Evolutionary conservation across 2,329 filamentous ascomycete genomes (phyloP), one percentile per base, ranked within the genome.

Genomic region (Spiromastix sp.): DNA sequence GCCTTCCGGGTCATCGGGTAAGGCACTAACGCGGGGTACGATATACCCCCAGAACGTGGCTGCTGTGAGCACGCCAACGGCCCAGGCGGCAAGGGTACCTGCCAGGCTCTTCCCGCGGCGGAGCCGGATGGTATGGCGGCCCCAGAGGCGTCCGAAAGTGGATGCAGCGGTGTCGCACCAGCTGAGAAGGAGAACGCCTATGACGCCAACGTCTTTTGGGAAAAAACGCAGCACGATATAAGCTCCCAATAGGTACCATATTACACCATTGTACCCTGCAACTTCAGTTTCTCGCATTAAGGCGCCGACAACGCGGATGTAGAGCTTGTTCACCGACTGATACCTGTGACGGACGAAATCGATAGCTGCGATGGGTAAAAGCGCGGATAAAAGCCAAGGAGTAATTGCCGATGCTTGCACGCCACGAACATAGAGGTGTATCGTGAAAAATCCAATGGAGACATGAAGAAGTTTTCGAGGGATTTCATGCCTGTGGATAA

Each of bases 111-210:
- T 98, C 27, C 87, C 87, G 43, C 73, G 73, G 42, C 91, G 77
- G 37, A 98, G 73, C 34, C 81, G 74, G 24, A 84, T 84, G 2
- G 91, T 98, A 55, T 95, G 87, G 42, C 81, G 75, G 27, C 91
- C 91, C 63, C 84, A 96, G 10, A 89, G 67, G 36, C 91, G 76
- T 35, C 91, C 91, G 53, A 98, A 87, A 0, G 91, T 98, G 55
- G 82, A 91, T 33, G 91, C 91, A 22, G 91, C 91, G 1, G 91
- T 96, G 58, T 98, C 91, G 61, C 91, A 98, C 91, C 91, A 98
- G 54, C 84, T 93, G 16, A 98, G 74, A 26, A 98, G 72, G 50
- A 98, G 68, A 28, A 96, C 81, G 42, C 82, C 79, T 68, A 96
- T 81, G 32, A 93, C 81, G 5, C 81, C 86, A 16, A 98, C 74